Evolutionary conservation across 345 rosid species (phyloP).

Genomic region (Aegle marmelos): DNA sequence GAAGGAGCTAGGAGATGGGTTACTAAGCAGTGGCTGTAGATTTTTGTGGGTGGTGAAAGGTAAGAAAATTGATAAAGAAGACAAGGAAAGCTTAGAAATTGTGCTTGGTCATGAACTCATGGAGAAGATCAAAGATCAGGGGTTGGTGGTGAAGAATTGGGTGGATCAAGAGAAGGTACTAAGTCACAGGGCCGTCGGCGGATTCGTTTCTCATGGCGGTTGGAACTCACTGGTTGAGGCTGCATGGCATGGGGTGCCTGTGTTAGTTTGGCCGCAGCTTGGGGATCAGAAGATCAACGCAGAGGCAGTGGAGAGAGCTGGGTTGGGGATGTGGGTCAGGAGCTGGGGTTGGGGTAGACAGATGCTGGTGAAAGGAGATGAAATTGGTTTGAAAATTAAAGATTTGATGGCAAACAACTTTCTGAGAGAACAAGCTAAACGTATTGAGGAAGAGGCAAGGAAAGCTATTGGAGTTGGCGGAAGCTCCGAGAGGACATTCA

Average conservation of each 20-base stretch:
- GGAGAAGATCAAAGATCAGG: slow-evolving; percentile 17
- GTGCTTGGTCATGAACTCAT: slow-evolving; percentile 31
- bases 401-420: slow-evolving; percentile 30
- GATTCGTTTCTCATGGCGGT: slow-evolving; percentile 37
- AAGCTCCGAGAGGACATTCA: slow-evolving; percentile 5
- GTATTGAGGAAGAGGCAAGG: slow-evolving; percentile 29
- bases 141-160: slow-evolving; percentile 39
- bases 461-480: slow-evolving; percentile 32
- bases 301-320: slow-evolving; percentile 23
- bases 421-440: slow-evolving; percentile 18
- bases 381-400: slow-evolving; percentile 29
- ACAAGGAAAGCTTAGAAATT: slow-evolving; percentile 23
- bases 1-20: slow-evolving; percentile 42
- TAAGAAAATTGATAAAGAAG: slow-evolving; percentile 35
- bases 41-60: slow-evolving; percentile 45
- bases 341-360: slow-evolving; percentile 31
- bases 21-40: slow-evolving; percentile 23
- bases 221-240: slow-evolving; percentile 54
- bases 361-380: slow-evolving; percentile 30
- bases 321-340: slow-evolving; percentile 30
- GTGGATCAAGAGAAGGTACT: slow-evolving; percentile 40
- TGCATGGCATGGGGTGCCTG: slow-evolving; percentile 29
- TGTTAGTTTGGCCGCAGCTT: slow-evolving; percentile 42
- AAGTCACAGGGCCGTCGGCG: slow-evolving; percentile 32
- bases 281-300: slow-evolving; percentile 52